Evolutionary conservation across 805 yeast species (phyloP).

Genomic region (Groenewaldozyma salmanticensis): DNA sequence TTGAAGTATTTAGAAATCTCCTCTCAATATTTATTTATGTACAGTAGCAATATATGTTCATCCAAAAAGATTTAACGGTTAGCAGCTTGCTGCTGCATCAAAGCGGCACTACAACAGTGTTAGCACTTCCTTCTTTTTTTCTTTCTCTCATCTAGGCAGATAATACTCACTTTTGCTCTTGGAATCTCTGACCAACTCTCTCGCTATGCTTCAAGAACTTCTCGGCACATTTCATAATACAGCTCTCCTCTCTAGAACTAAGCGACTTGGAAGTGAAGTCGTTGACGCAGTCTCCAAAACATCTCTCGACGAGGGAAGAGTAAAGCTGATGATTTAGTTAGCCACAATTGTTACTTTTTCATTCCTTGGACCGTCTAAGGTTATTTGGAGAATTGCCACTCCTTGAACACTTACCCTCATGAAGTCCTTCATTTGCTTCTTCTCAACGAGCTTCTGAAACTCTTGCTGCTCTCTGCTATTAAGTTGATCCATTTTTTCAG

Average conservation of each 20-base stretch:
- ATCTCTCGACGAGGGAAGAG: slow-evolving; percentile 91
- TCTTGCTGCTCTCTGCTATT: slow-evolving; percentile 95
- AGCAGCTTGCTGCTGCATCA: slow-evolving; percentile 15
- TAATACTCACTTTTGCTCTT: slow-evolving; percentile 71
- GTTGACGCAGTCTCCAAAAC: slow-evolving; percentile 95
- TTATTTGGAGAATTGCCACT: neutral
- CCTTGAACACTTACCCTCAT: slow-evolving; percentile 54
- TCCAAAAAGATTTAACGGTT: neutral
- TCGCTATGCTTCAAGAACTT: slow-evolving; percentile 97
- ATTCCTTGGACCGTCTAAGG: neutral
- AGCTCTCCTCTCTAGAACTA: slow-evolving; percentile 73
- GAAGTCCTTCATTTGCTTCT: slow-evolving; percentile 97
- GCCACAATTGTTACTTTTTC: neutral
- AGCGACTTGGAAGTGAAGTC: slow-evolving; percentile 91
- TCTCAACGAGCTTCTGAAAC: slow-evolving; percentile 90
- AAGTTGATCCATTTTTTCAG: slow-evolving; percentile 78
- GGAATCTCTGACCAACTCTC: slow-evolving; percentile 98
- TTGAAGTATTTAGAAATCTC: slow-evolving; percentile 1
- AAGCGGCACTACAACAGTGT: slow-evolving; percentile 10
- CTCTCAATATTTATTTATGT: slow-evolving; percentile 1
- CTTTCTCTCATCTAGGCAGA: neutral
- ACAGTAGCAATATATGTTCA: slow-evolving; percentile 5
- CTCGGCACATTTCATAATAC: slow-evolving; percentile 89
- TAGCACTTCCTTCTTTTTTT: neutral
- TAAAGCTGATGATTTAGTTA: slow-evolving; percentile 37